Conservation (phyloP, 768 basidiomycete species). For the Phylloporus sp. region DNA sequence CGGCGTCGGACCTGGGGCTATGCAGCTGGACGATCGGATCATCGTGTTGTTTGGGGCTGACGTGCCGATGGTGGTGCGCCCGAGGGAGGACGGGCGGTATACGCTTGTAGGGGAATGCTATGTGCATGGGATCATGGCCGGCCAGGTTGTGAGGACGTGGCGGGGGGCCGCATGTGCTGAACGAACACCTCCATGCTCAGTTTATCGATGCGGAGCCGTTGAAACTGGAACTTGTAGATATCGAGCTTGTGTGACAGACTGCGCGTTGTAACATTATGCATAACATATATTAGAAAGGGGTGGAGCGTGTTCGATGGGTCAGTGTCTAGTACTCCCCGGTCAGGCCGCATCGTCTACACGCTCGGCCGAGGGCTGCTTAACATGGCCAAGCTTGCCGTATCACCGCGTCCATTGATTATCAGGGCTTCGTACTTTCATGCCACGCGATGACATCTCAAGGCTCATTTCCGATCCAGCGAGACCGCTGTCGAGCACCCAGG, state of each 20-base stretch:
- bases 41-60: conserved; percentile 1
- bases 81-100: conserved; percentile 5
- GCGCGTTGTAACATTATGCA: not conserved
- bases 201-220: not conserved
- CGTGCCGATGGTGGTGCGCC: conserved; percentile 6
- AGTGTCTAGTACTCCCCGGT: conserved; percentile 9
- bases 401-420: conserved; percentile 6
- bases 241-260: not conserved
- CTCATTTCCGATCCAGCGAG: not conserved
- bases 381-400: not conserved
- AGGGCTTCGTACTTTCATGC: not conserved
- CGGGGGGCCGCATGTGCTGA: not conserved
- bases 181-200: not conserved
- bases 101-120: conserved; percentile 6
- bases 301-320: not conserved
- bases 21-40: conserved; percentile 1
- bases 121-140: conserved; percentile 5
- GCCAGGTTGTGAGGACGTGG: conserved; percentile 6
- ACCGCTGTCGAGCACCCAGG: not conserved
- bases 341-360: not conserved
- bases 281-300: no score
- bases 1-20: not conserved
- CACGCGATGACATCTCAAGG: not conserved
- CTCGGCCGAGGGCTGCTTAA: not conserved
- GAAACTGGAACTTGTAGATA: not conserved